Evolutionary conservation across 1,284 basidiomycete genomes (phyloP), one percentile per base, ranked within the genome.

Genomic region (Apiotrichum sp.): DNA sequence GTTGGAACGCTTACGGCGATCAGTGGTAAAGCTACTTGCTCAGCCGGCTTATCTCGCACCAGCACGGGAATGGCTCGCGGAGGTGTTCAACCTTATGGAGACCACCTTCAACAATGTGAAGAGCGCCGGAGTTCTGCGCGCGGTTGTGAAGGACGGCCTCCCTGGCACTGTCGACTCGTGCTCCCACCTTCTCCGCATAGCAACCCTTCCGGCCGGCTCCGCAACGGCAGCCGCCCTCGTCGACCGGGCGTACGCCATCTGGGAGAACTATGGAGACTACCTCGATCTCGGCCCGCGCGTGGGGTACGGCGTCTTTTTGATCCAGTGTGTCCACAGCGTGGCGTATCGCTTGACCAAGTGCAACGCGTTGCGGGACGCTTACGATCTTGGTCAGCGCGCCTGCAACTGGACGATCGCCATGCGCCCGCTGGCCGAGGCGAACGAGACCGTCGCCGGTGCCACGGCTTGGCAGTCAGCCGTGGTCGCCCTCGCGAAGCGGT

Each of bases 401-500:
- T 71, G 71, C 48, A 56, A 61, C 8, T 67, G 65, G 63, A 58
- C 48, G 1, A 14, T 40, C 3, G 61, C 60, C 10, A 50, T 57
- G 3, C 31, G 66, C 33, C 43, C 34, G 0, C 45, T 61, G 16
- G 34, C 40, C 36, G 29, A 33, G 11, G 40, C 51, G 22, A 42
- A 62, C 14, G 62, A 61, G 7, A 52, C 42, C 9, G 8, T 35
- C 2, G 49, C 32, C 2, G 5, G 6, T 6, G 2, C 22, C 6
- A 9, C 41, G 11, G n/a, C 41, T 2, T 52, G 49, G 52, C 39
- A 29, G 14, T 10, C 14, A 1, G 34, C 49, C 29, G 38, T 45
- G 11, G 36, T 35, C 3, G 50, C 52, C 2, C 32, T 71, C 31
- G 22, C 56, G 62, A 80, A 84, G 41, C 78, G 89, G 41, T 89